Conservation (phyloP, 2,329 filamentous ascomycete species). For the Stagonosporopsis cucurbitacearum region DNA sequence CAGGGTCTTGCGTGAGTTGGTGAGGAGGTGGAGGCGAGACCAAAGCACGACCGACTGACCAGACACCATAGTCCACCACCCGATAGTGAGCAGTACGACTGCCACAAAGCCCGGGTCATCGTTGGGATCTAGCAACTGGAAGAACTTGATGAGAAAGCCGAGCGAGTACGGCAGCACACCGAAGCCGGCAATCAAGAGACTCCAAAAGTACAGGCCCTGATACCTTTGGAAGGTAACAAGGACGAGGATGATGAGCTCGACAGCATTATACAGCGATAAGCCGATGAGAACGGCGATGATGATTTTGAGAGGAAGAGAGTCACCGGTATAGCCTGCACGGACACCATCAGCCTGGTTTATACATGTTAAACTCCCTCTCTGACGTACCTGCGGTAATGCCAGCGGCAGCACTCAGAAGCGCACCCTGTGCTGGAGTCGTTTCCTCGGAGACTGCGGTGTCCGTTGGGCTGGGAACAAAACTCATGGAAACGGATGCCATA, state of each 20-base stretch:
- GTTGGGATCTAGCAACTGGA: slow-evolving; percentile 38
- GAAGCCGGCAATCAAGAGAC: slow-evolving; percentile 51
- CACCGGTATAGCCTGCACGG: slow-evolving; percentile 39
- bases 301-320: slow-evolving; percentile 38
- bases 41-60: slow-evolving; percentile 67
- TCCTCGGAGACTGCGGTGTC: slow-evolving; percentile 17
- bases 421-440: slow-evolving; percentile 38
- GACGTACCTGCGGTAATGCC: slow-evolving; percentile 43
- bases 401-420: slow-evolving; percentile 36
- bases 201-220: slow-evolving; percentile 59
- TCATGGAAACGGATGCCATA: slow-evolving; percentile 27
- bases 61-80: slow-evolving; percentile 67
- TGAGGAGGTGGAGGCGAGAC: slow-evolving; percentile 66
- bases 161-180: slow-evolving; percentile 56
- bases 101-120: slow-evolving; percentile 44
- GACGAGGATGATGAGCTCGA: slow-evolving; percentile 56
- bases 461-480: slow-evolving; percentile 19
- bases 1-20: slow-evolving; percentile 58
- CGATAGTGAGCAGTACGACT: slow-evolving; percentile 57
- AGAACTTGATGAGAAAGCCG: slow-evolving; percentile 57
- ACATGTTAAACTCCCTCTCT: not conserved
- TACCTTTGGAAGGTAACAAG: slow-evolving; percentile 57
- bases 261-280: slow-evolving; percentile 49
- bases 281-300: slow-evolving; percentile 48
- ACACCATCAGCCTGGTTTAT: not conserved